phyloP scores from a whole-genome alignment of 2,329 filamentous ascomycete species.

The Fusarium compactum region DNA sequence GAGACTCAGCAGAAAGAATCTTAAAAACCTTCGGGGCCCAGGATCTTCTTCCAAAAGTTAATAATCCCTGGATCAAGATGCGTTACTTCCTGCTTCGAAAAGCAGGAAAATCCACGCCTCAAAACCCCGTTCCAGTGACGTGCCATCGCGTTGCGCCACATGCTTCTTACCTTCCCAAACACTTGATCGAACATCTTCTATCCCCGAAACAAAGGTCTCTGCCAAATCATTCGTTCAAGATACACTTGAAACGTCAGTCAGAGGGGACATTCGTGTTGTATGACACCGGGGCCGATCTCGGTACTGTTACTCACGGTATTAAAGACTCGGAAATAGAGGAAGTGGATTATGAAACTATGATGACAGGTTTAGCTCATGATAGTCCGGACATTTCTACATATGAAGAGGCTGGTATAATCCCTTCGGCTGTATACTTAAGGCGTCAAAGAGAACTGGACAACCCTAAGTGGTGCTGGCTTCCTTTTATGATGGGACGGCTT shows the following conservation, averaged over 20 bases:
- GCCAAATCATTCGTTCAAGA: no score
- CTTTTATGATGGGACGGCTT: neutral
- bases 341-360: neutral
- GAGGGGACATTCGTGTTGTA: neutral
- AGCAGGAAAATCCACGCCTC: accelerated
- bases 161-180: neutral
- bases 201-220: no score
- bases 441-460: accelerated
- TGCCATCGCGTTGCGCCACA: neutral
- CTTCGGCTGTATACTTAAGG: neutral
- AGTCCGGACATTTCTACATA: neutral
- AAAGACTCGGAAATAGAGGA: neutral
- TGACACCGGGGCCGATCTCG: accelerated
- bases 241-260: accelerated
- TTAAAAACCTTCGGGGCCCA: accelerated
- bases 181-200: no score
- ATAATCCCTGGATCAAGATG: neutral
- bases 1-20: accelerated
- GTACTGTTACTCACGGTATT: accelerated
- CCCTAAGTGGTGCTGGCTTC: neutral
- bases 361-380: neutral
- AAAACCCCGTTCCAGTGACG: no score
- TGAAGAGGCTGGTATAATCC: neutral
- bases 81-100: accelerated
- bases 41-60: neutral